phyloP scores from a whole-genome alignment of 192 early-diverging fungal genomes.

The Backusella circina region DNA sequence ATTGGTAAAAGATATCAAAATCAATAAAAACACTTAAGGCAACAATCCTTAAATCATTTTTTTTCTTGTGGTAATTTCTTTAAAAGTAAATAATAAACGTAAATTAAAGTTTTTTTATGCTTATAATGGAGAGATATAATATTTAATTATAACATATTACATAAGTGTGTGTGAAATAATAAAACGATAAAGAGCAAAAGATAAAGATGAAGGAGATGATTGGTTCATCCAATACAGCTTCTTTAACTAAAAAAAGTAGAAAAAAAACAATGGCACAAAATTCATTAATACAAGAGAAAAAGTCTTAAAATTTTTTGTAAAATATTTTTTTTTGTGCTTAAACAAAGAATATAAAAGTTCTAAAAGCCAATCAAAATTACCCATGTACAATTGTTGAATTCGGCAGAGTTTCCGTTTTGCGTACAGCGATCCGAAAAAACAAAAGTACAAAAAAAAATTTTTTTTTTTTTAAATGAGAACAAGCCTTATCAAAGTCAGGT shows the following conservation, averaged over 20 bases:
- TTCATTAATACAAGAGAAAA: background rate
- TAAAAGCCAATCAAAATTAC: background rate
- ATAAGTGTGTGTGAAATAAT: background rate
- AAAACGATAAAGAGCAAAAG: background rate
- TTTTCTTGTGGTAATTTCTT: background rate
- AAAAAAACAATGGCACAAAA: background rate
- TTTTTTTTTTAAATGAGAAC: background rate
- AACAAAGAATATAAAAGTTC: background rate
- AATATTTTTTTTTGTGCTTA: background rate
- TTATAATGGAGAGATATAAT: too few relatives aligned
- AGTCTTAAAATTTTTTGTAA: background rate
- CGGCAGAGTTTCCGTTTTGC: background rate
- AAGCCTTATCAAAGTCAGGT: slow-evolving; percentile 1
- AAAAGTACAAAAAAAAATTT: background rate
- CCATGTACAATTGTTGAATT: slow-evolving; percentile 2
- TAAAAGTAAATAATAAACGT: background rate
- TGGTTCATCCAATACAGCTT: background rate
- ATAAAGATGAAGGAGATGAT: background rate
- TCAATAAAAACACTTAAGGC: background rate
- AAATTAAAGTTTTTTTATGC: background rate
- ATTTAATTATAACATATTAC: background rate
- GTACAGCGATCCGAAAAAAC: background rate
- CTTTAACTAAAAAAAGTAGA: background rate
- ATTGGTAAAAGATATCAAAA: background rate
- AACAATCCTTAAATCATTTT: background rate